Evolutionary conservation across 257 asterid genomes (phyloP).

Genomic region (Rhazya stricta): DNA sequence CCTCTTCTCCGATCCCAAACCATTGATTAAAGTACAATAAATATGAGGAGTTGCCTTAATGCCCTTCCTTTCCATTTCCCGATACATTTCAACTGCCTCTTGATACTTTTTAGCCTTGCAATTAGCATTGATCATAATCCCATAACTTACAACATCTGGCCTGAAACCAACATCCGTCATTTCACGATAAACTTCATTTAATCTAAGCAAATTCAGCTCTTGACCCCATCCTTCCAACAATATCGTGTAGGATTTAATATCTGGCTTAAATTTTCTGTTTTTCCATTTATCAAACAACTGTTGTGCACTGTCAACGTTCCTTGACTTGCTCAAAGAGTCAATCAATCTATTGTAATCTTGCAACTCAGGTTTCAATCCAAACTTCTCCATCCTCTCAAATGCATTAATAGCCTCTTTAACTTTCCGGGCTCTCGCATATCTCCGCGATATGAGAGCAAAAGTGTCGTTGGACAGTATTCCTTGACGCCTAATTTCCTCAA

Average conservation of each 20-base stretch:
- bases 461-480: constrained; percentile 49
- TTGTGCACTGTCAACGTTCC: constrained; percentile 59
- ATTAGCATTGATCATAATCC: constrained; percentile 60
- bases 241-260: constrained; percentile 59
- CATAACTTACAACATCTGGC: constrained; percentile 74
- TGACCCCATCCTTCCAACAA: constrained; percentile 81
- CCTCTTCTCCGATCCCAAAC: constrained; percentile 67
- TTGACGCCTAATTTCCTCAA: constrained; percentile 55
- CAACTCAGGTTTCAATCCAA: constrained; percentile 50
- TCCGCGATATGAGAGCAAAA: constrained; percentile 63
- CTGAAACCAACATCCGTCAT: constrained; percentile 62
- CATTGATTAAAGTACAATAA: constrained; percentile 75
- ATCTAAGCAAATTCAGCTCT: constrained; percentile 48
- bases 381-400: constrained; percentile 71
- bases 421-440: constrained; percentile 74
- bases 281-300: constrained; percentile 69
- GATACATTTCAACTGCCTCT: constrained; percentile 44
- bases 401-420: constrained; percentile 66
- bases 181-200: constrained; percentile 67
- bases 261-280: constrained; percentile 44
- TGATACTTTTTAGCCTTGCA: constrained; percentile 53
- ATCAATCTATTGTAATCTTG: constrained; percentile 70
- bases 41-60: constrained; percentile 67
- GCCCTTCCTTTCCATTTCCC: constrained; percentile 52
- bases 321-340: constrained; percentile 70